phyloP scores from a whole-genome alignment of 2,329 filamentous ascomycete species.

The Sarocladium kiliense region DNA sequence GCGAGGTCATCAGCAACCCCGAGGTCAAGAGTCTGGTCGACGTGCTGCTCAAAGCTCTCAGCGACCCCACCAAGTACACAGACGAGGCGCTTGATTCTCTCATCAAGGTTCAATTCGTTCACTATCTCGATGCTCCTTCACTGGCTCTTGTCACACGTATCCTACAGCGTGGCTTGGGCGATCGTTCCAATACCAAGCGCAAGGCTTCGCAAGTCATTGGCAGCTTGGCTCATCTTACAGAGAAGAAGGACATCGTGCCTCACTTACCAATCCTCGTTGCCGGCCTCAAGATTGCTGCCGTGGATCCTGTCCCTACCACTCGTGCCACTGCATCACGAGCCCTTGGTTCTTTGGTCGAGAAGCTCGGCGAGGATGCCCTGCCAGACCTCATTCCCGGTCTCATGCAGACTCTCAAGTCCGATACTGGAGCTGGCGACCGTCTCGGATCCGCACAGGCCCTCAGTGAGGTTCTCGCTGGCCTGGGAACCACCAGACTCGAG shows the following conservation, averaged over 20 bases:
- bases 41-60: conserved; percentile 90
- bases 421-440: conserved; percentile 92
- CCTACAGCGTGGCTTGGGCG: conserved; percentile 82
- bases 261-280: conserved; percentile 91
- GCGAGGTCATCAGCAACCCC: conserved; percentile 96
- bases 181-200: conserved; percentile 90
- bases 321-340: conserved; percentile 94
- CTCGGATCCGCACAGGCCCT: conserved; percentile 95
- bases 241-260: conserved; percentile 86
- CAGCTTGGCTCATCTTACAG: conserved; percentile 92
- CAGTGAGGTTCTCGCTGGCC: conserved; percentile 88
- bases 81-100: conserved; percentile 89
- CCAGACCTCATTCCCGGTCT: conserved; percentile 96
- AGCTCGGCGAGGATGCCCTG: conserved; percentile 91
- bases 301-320: conserved; percentile 94
- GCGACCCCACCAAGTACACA: conserved; percentile 94
- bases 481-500: conserved; percentile 87
- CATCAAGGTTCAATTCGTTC: conserved; percentile 97
- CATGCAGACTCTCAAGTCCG: conserved; percentile 96
- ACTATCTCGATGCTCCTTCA: conserved; percentile 96
- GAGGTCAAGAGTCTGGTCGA: conserved; percentile 91
- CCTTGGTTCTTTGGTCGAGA: conserved; percentile 93
- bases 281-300: conserved; percentile 80
- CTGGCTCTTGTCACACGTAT: conserved; percentile 93
- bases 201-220: conserved; percentile 98